Base-by-base conservation (phyloP, 2,329 filamentous ascomycete genomes). In the Phyllosticta citribraziliensis region DNA sequence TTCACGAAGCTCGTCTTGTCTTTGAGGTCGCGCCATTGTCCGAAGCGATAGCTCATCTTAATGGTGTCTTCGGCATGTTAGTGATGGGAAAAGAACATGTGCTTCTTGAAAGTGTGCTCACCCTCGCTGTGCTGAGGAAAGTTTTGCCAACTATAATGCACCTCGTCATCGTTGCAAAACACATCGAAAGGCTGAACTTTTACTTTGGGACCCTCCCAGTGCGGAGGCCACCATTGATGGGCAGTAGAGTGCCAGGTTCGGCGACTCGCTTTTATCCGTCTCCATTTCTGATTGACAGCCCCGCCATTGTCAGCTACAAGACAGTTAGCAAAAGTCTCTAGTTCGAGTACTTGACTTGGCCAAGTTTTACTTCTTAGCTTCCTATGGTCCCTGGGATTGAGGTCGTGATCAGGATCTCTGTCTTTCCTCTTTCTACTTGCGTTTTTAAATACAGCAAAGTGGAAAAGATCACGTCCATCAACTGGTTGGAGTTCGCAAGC, bases 91-190 rank as follows among this genome's bases (percentile, higher is more conserved):
- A 40, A 17, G 17, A 40, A 5, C 2, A 40, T 8, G 2, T 5
- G 35, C 5, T 40, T 1, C 2, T 14, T 40, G 35, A 35, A 35
- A 9, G 10, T n/a, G n/a, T n/a, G n/a, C 40, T n/a, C 14, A 47
- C 40, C 40, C 17, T 47, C 52, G 3, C 10, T 53, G 17, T 10
- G 2, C 6, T 53, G 19, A 5, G 52, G 20, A 53, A 14, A 20
- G 17, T 17, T 24, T 5, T 53, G 52, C 17, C 58, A 14, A 40
- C 10, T 53, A n/a, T 60, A 55, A 19, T 60, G 51, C 11, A 52
- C 24, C 40, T 60, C 58, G 11, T 60, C 58, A 14, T 35, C 17
- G 19, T 52, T 52, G 40, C 52, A 60, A 19, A 55, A 60, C 9
- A 60, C 52, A n/a, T 60, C 52, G 22, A 51, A 24, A 5, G 58